Percentiles rank a stretch among this genome's conserved stretches.
These are phyloP conservation scores for Stachybotrys chlorohalonatus DNA, from an alignment of 2,329 filamentous ascomycete species.

Conservation along the genomic window DNA sequence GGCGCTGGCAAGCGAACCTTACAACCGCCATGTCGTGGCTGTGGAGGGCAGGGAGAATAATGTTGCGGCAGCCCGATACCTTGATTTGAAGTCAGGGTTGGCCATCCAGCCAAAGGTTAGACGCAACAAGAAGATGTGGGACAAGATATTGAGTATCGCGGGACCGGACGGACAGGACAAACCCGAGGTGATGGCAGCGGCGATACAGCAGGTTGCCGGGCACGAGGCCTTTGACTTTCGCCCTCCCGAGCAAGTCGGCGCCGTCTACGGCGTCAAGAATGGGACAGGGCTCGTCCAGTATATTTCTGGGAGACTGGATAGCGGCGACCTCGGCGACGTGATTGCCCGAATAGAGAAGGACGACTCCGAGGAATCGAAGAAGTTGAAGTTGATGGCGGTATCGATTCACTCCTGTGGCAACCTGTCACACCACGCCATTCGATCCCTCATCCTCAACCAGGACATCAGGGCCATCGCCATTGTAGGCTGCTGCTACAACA, in stretches of 20 bases:
- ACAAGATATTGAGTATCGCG: constrained; percentile 35
- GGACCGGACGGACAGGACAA: constrained; percentile 28
- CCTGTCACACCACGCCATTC: constrained; percentile 87
- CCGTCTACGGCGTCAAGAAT: constrained; percentile 45
- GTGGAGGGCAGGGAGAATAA: constrained; percentile 84
- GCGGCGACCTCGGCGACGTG: constrained; percentile 61
- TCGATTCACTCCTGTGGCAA: constrained; percentile 98
- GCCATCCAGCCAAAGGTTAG: constrained; percentile 63
- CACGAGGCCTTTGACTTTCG: constrained; percentile 33
- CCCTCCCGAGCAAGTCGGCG: constrained; percentile 36
- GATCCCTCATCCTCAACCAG: constrained; percentile 76
- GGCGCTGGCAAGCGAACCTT: constrained; percentile 74
- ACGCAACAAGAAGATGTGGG: constrained; percentile 76
- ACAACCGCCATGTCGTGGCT: constrained; percentile 79
- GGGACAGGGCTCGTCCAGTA: constrained; percentile 68
- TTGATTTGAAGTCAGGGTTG: constrained; percentile 76
- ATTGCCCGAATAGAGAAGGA: constrained; percentile 47
- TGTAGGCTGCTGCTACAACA: constrained; percentile 97
- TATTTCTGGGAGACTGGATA: constrained; percentile 63
- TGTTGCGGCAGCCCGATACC: constrained; percentile 72
- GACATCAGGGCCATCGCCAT: constrained; percentile 85
- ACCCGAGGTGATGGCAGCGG: constrained; percentile 21
- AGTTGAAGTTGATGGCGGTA: constrained; percentile 65
- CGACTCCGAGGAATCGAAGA: constrained; percentile 9
- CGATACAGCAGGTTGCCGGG: constrained; percentile 23